Evolutionary conservation across 805 yeast species (phyloP), one percentile per base, ranked within the genome.

Genomic region (Yamadazyma kitorensis): DNA sequence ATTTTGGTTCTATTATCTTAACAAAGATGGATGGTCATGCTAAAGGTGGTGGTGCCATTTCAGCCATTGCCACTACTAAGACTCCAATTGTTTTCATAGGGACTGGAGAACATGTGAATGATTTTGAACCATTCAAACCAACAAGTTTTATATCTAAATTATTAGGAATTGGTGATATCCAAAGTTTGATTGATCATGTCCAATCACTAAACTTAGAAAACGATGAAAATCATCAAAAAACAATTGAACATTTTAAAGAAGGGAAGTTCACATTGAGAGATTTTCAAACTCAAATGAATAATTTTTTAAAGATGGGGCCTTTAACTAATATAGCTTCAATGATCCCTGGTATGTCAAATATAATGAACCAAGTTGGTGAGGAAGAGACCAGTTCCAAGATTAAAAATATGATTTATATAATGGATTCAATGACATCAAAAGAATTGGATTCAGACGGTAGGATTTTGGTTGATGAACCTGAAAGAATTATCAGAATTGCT

Each of bases 11-110:
- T 17, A 91, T 91, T 44, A 83, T 91, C 40, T 72, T 91, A 54
- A 91, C 98, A 15, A 91, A 91, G 59, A 80, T 91, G 94, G 98
- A 91, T 62, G 98, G 98, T 33, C 97, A 93, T 53, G 98, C 98
- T 24, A 91, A 85, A 64, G 98, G 98, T 59, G 98, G 98, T 65
- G 98, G 98, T 70, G 98, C 98, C 19, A 89, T 91, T 35, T 87
- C 96, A 24, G 98, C 98, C 0, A 97, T 91, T 35, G 98, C 98
- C 2, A 93, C 96, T 2, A 91, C 98, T 2, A 74, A 85, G 36
- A 93, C 98, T 0, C 98, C 98, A 6, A 83, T 91, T 47, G 86
- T 85, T 6, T 91, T 91, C 54, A 93, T 91, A 40, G 98, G 98
- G 76, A 91, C 98, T 3, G 98, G 98, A 55, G 98, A 91, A 60